Evolutionary conservation across 495 filamentous ascomycete genomes (phyloP), one percentile per base, ranked within the genome.

Genomic region (Penicillium coffeae): DNA sequence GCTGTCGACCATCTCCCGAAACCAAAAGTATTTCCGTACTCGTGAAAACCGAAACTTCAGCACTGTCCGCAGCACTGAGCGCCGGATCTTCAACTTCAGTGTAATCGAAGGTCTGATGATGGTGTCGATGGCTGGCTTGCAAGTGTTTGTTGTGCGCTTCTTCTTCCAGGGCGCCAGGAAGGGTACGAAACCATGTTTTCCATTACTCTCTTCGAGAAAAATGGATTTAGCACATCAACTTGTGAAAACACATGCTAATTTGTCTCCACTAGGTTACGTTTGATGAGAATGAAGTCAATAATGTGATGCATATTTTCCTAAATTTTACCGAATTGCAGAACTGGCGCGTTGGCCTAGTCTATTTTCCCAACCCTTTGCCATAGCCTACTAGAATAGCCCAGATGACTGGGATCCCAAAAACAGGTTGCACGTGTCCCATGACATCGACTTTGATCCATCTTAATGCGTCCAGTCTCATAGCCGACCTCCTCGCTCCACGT

Each of bases 21-120:
- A 95, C 74, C 94, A 99, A 65, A 97, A 97, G 65, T 97, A 97
- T 73, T 99, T 99, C 84, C 88, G 94, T 25, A 99, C 94, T 2
- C 83, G 94, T 52, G 94, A 99, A 76, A 97, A 99, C 76, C 82
- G 94, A 38, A 99, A 99, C 68, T 95, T 97, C 72, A 95, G 89
- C 70, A 99, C 94, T 4, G 94, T 99, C 45, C 79, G 90, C 64
- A 95, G 90, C 69, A 99, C 94, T 21, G 94, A 99, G 75, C 79
- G 77, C 54, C 78, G 94, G 37, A 97, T 99, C 55, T 92, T 96
- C 71, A 96, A 96, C 66, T 96, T 99, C 71, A 95, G 88, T 60
- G 75, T 99, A 38, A 86, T 96, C 48, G 94, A 99, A 73, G 83
- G 84, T 52, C 72, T 82, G 51, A 83, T 97, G 81, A 93, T 97